Conservation (phyloP, 306 rosid genomes). For the Ziziphus jujuba region DNA sequence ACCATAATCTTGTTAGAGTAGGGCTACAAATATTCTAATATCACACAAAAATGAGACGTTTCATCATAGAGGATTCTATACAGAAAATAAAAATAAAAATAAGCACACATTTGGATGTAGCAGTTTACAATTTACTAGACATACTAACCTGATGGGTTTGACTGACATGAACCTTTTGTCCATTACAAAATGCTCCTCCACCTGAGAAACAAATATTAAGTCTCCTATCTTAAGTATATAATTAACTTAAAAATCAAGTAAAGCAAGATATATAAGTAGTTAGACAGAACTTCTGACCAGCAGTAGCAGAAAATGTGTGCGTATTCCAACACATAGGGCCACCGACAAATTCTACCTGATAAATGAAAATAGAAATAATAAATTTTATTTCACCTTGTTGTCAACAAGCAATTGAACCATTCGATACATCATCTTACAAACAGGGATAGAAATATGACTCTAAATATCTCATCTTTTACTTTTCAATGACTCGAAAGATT, state of each 20-base stretch:
- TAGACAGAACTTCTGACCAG: constrained; percentile 52
- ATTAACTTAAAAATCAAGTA: constrained; percentile 18
- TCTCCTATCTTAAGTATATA: constrained; percentile 8
- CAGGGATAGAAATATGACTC: not conserved
- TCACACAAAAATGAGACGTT: not conserved
- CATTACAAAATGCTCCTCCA: constrained; percentile 92
- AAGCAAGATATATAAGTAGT: constrained; percentile 17
- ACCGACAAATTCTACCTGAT: constrained; percentile 95
- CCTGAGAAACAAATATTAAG: constrained; percentile 47
- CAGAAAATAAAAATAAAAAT: too few relatives aligned
- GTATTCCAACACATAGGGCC: constrained; percentile 99
- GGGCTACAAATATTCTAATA: not conserved
- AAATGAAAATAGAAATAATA: constrained; percentile 2
- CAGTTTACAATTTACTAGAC: not conserved
- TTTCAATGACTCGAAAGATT: not conserved
- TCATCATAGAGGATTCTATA: not conserved
- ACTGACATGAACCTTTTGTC: constrained; percentile 77
- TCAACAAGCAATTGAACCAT: not conserved
- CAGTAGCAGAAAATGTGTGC: constrained; percentile 78
- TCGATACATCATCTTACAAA: not conserved
- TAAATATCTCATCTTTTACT: not conserved
- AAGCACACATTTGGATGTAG: not conserved
- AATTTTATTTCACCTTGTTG: not conserved
- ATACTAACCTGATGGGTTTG: constrained; percentile 58
- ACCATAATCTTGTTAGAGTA: not conserved